Base-by-base conservation (phyloP, 805 yeast genomes). In the Candida silvicultrix region DNA sequence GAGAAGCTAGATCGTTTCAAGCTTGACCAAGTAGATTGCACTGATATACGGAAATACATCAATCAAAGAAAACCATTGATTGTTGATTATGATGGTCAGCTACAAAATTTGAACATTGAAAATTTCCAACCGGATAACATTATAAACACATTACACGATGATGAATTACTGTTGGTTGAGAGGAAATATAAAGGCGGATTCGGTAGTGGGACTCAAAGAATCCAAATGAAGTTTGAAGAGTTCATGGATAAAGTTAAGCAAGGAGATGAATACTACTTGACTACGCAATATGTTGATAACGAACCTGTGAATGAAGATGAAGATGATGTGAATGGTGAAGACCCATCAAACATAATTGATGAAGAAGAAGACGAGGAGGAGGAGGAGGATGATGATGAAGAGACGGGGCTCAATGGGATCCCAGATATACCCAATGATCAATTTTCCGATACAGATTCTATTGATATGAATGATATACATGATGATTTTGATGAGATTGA, bases 251-350 rank as follows among this genome's bases (percentile, higher is more conserved):
- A 63, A 48, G 53, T 81, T 23, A 45, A 58, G 25, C 40, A 48
- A 2, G 80, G 77, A 1, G 77, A 75, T 16, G 71, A 68, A 0
- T 69, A 75, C 46, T 84, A 85, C 52, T 65, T 84, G 58, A 85
- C 90, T 1, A 85, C 90, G 0, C 90, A 85, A 52, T 85, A 85
- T 55, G 65, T 52, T 3, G 81, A 74, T 42, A 50, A 52, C 16
- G 56, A 56, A 41, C 39, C 60, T 22, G 59, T 57, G 18, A 62
- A 55, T 3, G 52, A 52, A 22, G 56, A 51, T 16, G 60, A 51
- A 15, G 55, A 50, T 22, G 12, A 51, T 31, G 38, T 43, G 45
- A 10, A 53, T 50, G 1, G 55, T 50, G 25, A 23, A 6, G 25
- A 23, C 25, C n/a, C n/a, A n/a, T n/a, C 9, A 23, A 23, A 23